A percentile compares a stretch with the other conserved stretches of the same genome.
These are phyloP conservation scores for Dactylellina leptospora DNA, from an alignment of 2,329 filamentous ascomycete genomes.

Conservation along the genomic window DNA sequence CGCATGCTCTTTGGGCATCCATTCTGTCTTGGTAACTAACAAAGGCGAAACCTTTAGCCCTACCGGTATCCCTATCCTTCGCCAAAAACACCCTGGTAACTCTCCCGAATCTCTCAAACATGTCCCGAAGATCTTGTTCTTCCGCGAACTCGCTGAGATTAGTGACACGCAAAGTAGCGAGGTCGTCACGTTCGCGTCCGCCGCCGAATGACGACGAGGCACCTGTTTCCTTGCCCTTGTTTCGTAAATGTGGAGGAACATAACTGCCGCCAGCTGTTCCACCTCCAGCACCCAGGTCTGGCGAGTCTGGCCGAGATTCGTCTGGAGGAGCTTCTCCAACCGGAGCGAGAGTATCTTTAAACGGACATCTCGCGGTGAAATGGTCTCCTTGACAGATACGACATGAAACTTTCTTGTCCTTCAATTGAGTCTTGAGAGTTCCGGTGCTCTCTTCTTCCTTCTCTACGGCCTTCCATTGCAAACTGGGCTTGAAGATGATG, in stretches of 20 bases:
- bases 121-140: slow-evolving; percentile 91
- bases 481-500: slow-evolving; percentile 91
- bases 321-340: slow-evolving; percentile 62
- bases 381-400: slow-evolving; percentile 98
- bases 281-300: slow-evolving; percentile 61
- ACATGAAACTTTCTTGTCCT: slow-evolving; percentile 99
- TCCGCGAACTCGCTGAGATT: slow-evolving; percentile 99
- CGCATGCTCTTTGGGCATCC: slow-evolving; percentile 90
- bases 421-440: slow-evolving; percentile 81
- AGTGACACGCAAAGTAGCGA: slow-evolving; percentile 94
- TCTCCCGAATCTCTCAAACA: slow-evolving; percentile 97
- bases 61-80: slow-evolving; percentile 94
- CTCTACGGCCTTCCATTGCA: slow-evolving; percentile 91
- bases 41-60: slow-evolving; percentile 98
- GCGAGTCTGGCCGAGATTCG: slow-evolving; percentile 62
- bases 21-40: slow-evolving; percentile 92
- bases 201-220: slow-evolving; percentile 71
- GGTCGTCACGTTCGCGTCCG: slow-evolving; percentile 80
- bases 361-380: slow-evolving; percentile 98
- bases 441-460: slow-evolving; percentile 79
- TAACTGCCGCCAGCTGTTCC: slow-evolving; percentile 71
- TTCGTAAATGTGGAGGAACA: slow-evolving; percentile 90
- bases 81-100: slow-evolving; percentile 97
- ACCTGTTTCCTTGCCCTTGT: slow-evolving; percentile 77
- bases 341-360: slow-evolving; percentile 84